A percentile compares a stretch with the other conserved stretches of the same genome.
Evolutionary conservation across 306 rosid species (phyloP).

Genomic region (Lathyrus aphaca): DNA sequence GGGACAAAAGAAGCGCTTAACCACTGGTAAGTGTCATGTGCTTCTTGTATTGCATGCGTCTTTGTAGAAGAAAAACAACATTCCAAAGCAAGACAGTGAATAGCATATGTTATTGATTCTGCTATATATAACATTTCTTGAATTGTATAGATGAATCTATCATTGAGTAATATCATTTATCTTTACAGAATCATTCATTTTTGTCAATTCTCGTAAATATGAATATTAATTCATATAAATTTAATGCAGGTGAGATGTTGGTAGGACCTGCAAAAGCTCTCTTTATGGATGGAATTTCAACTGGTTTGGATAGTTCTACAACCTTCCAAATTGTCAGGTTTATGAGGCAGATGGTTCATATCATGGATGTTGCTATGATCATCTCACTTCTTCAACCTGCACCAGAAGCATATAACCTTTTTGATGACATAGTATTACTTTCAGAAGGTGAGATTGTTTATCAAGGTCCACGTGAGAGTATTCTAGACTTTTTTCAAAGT

Average conservation of each 20-base stretch:
- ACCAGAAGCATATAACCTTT: constrained; percentile 68
- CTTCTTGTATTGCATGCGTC: neutral
- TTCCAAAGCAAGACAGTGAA: neutral
- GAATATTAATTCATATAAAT: neutral
- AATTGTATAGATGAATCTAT: neutral
- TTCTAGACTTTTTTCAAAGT: constrained; percentile 53
- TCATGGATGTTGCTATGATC: constrained; percentile 66
- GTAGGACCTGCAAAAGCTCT: constrained; percentile 74
- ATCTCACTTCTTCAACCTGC: constrained; percentile 79
- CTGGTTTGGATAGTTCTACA: constrained; percentile 78
- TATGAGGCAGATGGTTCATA: constrained; percentile 72
- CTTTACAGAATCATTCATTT: too few species aligned
- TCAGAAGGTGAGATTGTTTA: constrained; percentile 73
- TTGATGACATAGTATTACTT: constrained; percentile 66
- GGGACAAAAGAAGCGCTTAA: constrained; percentile 86
- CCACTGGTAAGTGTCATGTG: constrained; percentile 60
- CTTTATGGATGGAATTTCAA: constrained; percentile 81
- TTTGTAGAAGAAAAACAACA: neutral
- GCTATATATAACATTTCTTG: neutral
- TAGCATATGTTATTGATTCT: neutral
- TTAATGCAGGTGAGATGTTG: constrained; percentile 65
- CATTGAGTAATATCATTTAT: neutral
- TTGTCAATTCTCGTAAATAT: too few species aligned
- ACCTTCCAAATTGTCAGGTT: constrained; percentile 65
- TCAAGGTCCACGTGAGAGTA: constrained; percentile 62